Percentiles rank a stretch among this genome's conserved stretches.
Conservation (phyloP, 495 filamentous ascomycete genomes). For the Lophium mytilinum region DNA sequence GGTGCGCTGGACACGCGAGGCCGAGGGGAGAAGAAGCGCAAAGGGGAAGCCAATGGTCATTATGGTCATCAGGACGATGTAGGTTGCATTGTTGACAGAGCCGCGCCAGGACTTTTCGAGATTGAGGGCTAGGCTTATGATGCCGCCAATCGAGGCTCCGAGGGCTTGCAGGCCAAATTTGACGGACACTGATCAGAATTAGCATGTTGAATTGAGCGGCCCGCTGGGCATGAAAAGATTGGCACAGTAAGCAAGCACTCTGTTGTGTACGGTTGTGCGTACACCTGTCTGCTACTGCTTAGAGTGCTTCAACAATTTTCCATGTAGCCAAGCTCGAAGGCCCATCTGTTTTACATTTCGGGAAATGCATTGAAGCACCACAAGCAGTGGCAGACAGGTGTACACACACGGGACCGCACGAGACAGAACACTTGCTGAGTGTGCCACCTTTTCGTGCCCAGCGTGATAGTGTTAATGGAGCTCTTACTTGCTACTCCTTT, state of each 20-base stretch:
- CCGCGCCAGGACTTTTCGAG: neutral
- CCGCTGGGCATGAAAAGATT: too few species aligned
- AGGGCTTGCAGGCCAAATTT: neutral
- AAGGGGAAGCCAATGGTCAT: neutral
- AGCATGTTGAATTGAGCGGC: neutral
- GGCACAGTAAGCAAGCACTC: too few species aligned
- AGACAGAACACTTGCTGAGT: too few species aligned
- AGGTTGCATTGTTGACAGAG: neutral
- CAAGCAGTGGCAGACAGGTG: too few species aligned
- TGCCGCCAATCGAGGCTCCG: neutral
- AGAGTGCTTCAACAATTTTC: too few species aligned
- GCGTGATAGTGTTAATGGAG: neutral
- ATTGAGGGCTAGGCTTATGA: neutral
- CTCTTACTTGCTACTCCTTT: neutral
- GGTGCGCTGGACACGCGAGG: neutral
- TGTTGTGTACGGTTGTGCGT: too few species aligned
- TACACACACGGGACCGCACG: too few species aligned
- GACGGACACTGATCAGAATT: neutral
- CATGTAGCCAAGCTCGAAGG: too few species aligned
- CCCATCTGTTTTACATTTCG: too few species aligned
- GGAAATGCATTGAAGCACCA: too few species aligned
- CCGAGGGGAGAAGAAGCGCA: neutral
- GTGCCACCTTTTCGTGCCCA: too few species aligned
- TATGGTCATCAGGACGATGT: neutral
- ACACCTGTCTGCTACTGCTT: too few species aligned